Evolutionary conservation across 345 rosid species (phyloP), one percentile per base, ranked within the genome.

Genomic region (Physaria fendleri): DNA sequence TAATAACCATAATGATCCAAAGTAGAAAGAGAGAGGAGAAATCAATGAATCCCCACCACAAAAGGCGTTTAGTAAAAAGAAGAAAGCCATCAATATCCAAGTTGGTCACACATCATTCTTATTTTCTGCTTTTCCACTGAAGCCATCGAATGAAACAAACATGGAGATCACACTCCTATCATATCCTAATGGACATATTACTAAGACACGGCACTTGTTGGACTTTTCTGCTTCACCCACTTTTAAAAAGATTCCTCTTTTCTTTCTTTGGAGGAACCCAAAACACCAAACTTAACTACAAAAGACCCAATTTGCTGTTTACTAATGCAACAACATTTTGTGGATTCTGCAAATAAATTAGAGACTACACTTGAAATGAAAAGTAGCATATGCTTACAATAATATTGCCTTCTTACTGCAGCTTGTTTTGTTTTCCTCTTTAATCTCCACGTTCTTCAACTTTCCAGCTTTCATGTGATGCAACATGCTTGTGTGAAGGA

Each of bases 391-490:
- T 37, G 65, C 50, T 35, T 52, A 45, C 41, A 62, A 54, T 4
- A 28, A 12, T 46, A 27, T 1, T 6, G 20, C 14, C 32, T 29
- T n/a, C n/a, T 63, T 40, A 64, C 33, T 63, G 64, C 18, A 29
- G 53, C 33, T 72, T 70, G 71, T 64, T 63, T 64, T 61, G 47
- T 40, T 80, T 71, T 71, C 59, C 70, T n/a, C 79, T 59, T 47
- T 80, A 81, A 51, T 73, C 80, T 43, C 84, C 89, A 5, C 85
- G 82, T 55, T 91, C 76, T 66, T 82, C 78, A 84, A 73, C 79
- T 48, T 80, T 67, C 98, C 98, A 91, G 88, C 90, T 91, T 77
- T 88, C 96, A n/a, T 73, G 92, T 30, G 92, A 65, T 56, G 98
- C 92, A 29, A 91, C 74, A 0, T 82, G 88, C 58, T 79, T 78